Base-by-base conservation (phyloP, 2,329 filamentous ascomycete genomes). In the Gaeumannomyces sp. region DNA sequence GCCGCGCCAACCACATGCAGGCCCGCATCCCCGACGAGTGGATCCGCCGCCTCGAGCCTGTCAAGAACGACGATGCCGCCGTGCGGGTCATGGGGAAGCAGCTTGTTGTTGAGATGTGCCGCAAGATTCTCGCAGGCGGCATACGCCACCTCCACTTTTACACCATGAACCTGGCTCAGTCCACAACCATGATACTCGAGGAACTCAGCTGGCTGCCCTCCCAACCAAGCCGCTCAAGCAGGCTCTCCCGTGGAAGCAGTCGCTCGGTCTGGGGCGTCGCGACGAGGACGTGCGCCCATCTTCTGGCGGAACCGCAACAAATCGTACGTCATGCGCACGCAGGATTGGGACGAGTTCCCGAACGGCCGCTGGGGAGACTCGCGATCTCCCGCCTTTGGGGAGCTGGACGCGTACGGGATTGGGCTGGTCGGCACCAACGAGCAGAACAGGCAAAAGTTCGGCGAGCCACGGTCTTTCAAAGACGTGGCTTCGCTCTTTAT, bases 331-430 rank as follows among this genome's bases (percentile, higher is more conserved):
- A 88, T 92, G 65, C 92, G 95, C 64, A 99, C 95, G 0, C 93
- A 97, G 75, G 94, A 97, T 71, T 99, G 95, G 95, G 95, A 99
- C 72, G 95, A 99, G 76, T 99, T 97, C 72, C 95, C 95, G 65
- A 99, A 99, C 81, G 95, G 95, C 60, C 90, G 95, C 76, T 99
- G 95, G 95, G 96, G 95, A 78, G 95, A 99, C 77, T 94, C 93
- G 63, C 87, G 95, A 69, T 98, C 94, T 66, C 95, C 95, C 67
- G 95, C 95, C 62, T 99, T 97, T 73, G 95, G 95, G 72, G 93
- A 97, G 77, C 81, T 98, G 63, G 94, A 98, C 77, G 89, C 92
- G 11, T 98, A 99, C 73, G 94, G 93, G 59, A 92, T 98, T 71
- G 93, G 93, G 59, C 79, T 99, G 71, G 96, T 94, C 70, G 95